Conservation (phyloP, 2,329 filamentous ascomycete species). For the Alternaria sp. region DNA sequence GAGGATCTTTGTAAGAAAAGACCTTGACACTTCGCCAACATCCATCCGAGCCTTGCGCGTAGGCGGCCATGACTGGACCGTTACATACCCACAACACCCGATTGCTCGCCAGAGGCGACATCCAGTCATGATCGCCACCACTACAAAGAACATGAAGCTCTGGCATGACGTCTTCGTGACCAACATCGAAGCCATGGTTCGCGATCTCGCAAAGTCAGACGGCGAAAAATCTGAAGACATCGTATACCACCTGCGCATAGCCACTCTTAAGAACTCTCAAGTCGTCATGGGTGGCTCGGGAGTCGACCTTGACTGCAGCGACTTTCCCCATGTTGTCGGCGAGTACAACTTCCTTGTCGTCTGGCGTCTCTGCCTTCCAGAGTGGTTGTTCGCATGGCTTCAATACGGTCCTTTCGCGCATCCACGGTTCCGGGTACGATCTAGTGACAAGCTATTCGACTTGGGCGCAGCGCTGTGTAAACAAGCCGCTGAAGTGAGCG, state of each 20-base stretch:
- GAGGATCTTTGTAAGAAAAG: slow-evolving; percentile 26
- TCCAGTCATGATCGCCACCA: slow-evolving; percentile 32
- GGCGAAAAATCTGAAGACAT: slow-evolving; percentile 28
- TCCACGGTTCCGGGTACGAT: slow-evolving; percentile 26
- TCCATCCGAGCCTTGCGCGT: slow-evolving; percentile 30
- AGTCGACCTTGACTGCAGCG: slow-evolving; percentile 21
- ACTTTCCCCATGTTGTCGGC: slow-evolving; percentile 28
- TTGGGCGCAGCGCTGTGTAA: slow-evolving; percentile 23
- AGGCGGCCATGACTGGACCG: slow-evolving; percentile 32
- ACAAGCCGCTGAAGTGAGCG: slow-evolving; percentile 16
- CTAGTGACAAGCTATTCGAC: slow-evolving; percentile 30
- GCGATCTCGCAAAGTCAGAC: slow-evolving; percentile 18
- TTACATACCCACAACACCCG: slow-evolving; percentile 32
- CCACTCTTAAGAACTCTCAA: slow-evolving; percentile 29
- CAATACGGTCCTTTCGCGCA: slow-evolving; percentile 25
- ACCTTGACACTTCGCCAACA: slow-evolving; percentile 29
- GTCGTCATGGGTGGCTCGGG: slow-evolving; percentile 29
- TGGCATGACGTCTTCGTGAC: slow-evolving; percentile 22
- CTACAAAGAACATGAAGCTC: slow-evolving; percentile 28
- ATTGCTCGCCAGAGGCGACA: slow-evolving; percentile 25
- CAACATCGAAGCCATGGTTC: slow-evolving; percentile 28
- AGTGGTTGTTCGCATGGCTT: slow-evolving; percentile 30
- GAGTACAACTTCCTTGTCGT: slow-evolving; percentile 34
- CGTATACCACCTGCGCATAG: slow-evolving; percentile 30
- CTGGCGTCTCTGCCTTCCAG: slow-evolving; percentile 29